Base-by-base conservation (phyloP, 2,329 filamentous ascomycete species). In the Exophiala oligosperma region DNA sequence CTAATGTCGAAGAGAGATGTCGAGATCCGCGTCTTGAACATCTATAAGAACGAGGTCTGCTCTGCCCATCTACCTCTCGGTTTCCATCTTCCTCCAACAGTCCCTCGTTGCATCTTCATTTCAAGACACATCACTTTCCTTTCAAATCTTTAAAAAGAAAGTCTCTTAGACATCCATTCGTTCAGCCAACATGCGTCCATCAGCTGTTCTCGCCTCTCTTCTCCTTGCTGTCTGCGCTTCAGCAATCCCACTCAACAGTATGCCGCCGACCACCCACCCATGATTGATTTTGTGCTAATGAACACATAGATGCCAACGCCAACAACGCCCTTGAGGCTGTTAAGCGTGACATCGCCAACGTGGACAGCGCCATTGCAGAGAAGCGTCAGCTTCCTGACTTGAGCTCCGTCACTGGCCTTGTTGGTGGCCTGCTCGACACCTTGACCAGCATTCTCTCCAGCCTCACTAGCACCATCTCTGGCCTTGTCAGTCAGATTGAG, bases 141-240 rank as follows among this genome's bases (percentile, higher is more conserved):
- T 43, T 23, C 14, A 43, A 12, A 23, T 23, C 5, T 43, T 23
- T 43, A 6, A 7, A 43, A 43, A 43, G n/a, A 43, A 43, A 43
- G 40, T 43, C 40, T 43, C 2, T 14, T 7, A 43, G 40, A 43
- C 40, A 43, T 43, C 52, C 28, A n/a, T 29, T 43, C 44, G 40
- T 21, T 38, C 41, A 43, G 37, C 46, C 59, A 66, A 59, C 12
- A 66, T 66, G 63, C 63, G 61, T 63, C 48, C 47, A 49, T 48
- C 63, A 54, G 47, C 58, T 32, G 24, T 64, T 57, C 26, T 64
- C 53, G 50, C 61, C 7, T 44, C 56, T 44, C 54, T 65, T 11
- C 38, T 64, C 48, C 51, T 61, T 50, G 56, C 61, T 14, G 51
- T 53, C 29, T 57, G 54, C 17, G 59, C 55, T 32, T 49, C 63